Evolutionary conservation across 2,329 filamentous ascomycete genomes (phyloP).

Genomic region (Shiraia bambusicola): DNA sequence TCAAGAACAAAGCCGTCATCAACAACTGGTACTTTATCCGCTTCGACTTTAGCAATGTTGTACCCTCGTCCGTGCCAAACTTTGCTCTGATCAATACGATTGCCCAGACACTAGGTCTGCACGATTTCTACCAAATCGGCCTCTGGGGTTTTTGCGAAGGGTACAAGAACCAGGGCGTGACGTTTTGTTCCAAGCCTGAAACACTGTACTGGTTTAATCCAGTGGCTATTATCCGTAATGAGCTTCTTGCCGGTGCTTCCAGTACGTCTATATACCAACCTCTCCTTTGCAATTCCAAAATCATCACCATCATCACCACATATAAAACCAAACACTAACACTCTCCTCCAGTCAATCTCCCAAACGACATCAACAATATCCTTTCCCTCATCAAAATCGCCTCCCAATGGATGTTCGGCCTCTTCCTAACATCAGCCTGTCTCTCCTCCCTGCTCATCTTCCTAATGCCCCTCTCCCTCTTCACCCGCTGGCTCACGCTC

Average conservation of each 20-base stretch:
- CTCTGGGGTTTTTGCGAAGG: conserved; percentile 93
- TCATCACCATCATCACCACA: conserved; percentile 8
- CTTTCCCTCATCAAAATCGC: conserved; percentile 72
- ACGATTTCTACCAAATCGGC: conserved; percentile 93
- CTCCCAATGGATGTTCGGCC: conserved; percentile 84
- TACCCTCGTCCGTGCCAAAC: conserved; percentile 71
- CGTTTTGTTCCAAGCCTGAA: conserved; percentile 69
- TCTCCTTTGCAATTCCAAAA: not conserved
- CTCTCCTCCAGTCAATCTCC: conserved; percentile 69
- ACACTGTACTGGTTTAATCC: conserved; percentile 90
- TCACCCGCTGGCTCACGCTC: conserved; percentile 60
- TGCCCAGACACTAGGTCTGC: conserved; percentile 79
- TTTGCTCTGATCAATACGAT: conserved; percentile 81
- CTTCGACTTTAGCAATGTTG: conserved; percentile 78
- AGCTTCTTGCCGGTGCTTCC: conserved; percentile 78
- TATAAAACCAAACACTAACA: not conserved
- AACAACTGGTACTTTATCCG: conserved; percentile 79
- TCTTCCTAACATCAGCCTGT: conserved; percentile 73
- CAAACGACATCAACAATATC: conserved; percentile 70
- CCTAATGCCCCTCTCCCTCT: conserved; percentile 56
- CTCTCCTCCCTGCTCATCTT: conserved; percentile 74
- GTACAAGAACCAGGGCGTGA: conserved; percentile 73
- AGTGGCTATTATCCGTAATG: conserved; percentile 73
- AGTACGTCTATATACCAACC: conserved; percentile 59
- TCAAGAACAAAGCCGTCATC: conserved; percentile 61